Evolutionary conservation across 208 protist species (phyloP).

Genomic region (Leishmania martiniquensis): DNA sequence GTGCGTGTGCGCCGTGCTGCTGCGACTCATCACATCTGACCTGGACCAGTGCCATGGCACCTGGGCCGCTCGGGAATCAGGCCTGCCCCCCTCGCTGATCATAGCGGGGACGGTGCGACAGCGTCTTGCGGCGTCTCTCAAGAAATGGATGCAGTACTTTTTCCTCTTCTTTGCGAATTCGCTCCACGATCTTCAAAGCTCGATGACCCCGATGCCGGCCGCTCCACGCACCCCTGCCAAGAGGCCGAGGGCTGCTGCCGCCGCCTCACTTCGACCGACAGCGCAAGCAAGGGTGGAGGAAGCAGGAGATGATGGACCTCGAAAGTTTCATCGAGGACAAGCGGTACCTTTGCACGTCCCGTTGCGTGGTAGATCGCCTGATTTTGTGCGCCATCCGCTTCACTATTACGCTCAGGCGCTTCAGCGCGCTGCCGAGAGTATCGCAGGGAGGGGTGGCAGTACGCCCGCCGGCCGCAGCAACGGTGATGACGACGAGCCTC

Average conservation of each 20-base stretch:
- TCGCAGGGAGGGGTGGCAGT: neutral
- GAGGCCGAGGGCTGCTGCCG: neutral
- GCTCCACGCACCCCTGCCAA: neutral
- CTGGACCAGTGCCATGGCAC: neutral
- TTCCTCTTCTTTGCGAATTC: slow-evolving; percentile 17
- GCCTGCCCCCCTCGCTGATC: neutral
- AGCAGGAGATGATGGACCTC: neutral
- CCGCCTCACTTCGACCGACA: neutral
- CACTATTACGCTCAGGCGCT: slow-evolving; percentile 14
- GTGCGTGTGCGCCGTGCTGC: slow-evolving; percentile 8
- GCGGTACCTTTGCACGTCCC: neutral
- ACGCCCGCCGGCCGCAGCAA: neutral
- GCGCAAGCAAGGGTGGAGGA: neutral
- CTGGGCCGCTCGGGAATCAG: neutral
- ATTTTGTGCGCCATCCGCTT: neutral
- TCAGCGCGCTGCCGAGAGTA: neutral
- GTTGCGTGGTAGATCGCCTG: neutral
- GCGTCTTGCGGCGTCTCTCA: neutral
- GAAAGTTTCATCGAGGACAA: neutral
- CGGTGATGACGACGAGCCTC: neutral
- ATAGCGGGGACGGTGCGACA: neutral
- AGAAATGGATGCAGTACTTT: slow-evolving; percentile 18
- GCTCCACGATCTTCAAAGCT: slow-evolving; percentile 5
- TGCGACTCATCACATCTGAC: slow-evolving; percentile 4
- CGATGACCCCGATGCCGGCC: neutral